Percentiles rank a stretch among this genome's conserved stretches.
These are phyloP conservation scores for Lasiodiplodia gonubiensis DNA, from an alignment of 2,329 filamentous ascomycete genomes.

Conservation along the genomic window DNA sequence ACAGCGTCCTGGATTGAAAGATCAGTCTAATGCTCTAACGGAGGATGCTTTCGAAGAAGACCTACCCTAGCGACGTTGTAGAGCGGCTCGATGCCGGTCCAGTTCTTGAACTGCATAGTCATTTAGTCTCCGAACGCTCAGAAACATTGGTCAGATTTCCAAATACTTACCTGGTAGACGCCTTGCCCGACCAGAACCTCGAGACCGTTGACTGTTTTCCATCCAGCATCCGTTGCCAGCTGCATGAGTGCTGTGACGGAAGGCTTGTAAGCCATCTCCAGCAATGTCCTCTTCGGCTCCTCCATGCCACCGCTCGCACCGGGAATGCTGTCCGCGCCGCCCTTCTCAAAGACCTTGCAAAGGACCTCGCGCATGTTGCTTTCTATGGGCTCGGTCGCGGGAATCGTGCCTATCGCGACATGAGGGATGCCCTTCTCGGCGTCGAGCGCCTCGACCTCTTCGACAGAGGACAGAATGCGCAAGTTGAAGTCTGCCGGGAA, in stretches of 20 bases:
- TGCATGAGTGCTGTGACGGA: conserved; percentile 82
- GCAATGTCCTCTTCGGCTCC: conserved; percentile 59
- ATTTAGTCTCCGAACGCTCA: conserved; percentile 24
- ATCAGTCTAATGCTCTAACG: background rate
- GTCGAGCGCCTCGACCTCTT: conserved; percentile 57
- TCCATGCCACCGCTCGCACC: conserved; percentile 47
- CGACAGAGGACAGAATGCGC: conserved; percentile 62
- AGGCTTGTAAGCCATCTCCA: conserved; percentile 98
- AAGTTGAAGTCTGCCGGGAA: conserved; percentile 79
- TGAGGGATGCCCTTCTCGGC: conserved; percentile 58
- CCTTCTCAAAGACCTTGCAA: conserved; percentile 55
- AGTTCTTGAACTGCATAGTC: conserved; percentile 70
- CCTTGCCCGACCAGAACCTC: conserved; percentile 90
- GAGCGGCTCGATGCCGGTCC: conserved; percentile 80
- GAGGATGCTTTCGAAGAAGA: conserved; percentile 17
- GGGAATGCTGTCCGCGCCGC: conserved; percentile 49
- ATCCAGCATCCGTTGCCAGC: conserved; percentile 76
- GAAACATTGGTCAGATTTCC: conserved; percentile 47
- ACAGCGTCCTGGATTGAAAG: conserved; percentile 5
- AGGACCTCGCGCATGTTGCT: conserved; percentile 70
- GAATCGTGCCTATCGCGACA: conserved; percentile 88
- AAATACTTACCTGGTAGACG: conserved; percentile 60
- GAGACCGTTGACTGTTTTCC: conserved; percentile 83
- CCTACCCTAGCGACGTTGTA: conserved; percentile 71
- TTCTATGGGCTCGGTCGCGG: conserved; percentile 85